Evolutionary conservation across 495 filamentous ascomycete species (phyloP), one percentile per base, ranked within the genome.

Genomic region (Chaetomium cochliodes): DNA sequence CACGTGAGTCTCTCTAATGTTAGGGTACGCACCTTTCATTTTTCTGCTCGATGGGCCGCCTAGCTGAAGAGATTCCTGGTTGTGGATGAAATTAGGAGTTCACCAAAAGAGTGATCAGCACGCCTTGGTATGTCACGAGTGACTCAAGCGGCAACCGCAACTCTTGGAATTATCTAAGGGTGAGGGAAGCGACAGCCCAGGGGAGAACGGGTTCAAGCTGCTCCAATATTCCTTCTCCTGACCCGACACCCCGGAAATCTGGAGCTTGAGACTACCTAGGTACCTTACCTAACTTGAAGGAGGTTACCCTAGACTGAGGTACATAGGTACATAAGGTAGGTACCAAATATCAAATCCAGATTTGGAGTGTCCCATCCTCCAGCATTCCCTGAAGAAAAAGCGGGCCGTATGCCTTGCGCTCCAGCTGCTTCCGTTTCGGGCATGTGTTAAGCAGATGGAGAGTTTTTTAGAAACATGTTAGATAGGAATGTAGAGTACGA

Each of bases 11-110:
- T 15, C 30, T 20, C 41, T 13, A 12, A 2, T 42, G 20, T 20
- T 47, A 20, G n/a, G 16, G 22, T 23, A 65, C 67, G 44, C n/a
- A 74, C 73, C 73, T 63, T 74, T 75, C 72, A 74, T 73, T 47
- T 55, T 70, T n/a, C n/a, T 47, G 16, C 1, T 37, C 26, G 13
- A 5, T 1, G 26, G 11, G 2, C 26, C 44, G 44, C 3, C 44
- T 22, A 9, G 44, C 22, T 47, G n/a, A 30, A 30, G 28, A 6
- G 28, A 6, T 30, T 3, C 28, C 6, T n/a, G n/a, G 44, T 20
- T 50, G 46, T 20, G 20, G 46, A 11, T n/a, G 20, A 11, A 44
- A 44, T 3, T 3, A 18, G 41, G 41, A 18, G 13, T 15, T n/a
- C 46, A 23, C 2, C 0, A n/a, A 22, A 15, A 50, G 46, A 50